These are phyloP conservation scores for Teratosphaeria viscida DNA, from an alignment of 2,329 filamentous ascomycete species.

Conservation along the genomic window DNA sequence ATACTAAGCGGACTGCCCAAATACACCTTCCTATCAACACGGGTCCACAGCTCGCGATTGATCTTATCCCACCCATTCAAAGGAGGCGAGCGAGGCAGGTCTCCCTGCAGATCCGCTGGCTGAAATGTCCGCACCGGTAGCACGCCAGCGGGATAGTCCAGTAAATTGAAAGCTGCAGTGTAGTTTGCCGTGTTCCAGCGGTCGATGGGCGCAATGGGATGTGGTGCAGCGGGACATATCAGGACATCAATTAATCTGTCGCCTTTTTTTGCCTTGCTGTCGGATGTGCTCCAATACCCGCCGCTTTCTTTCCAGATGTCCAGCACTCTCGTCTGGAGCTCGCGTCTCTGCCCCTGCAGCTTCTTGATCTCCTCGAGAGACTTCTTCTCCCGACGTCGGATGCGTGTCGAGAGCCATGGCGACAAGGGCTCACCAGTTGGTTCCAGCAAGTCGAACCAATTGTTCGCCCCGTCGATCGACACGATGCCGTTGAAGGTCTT, in stretches of 20 bases:
- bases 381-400: conserved; percentile 39
- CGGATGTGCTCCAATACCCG: conserved; percentile 21
- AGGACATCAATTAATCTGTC: conserved; percentile 44
- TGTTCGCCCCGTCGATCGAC: conserved; percentile 45
- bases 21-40: conserved; percentile 44
- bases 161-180: conserved; percentile 49
- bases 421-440: conserved; percentile 47
- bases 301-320: conserved; percentile 44
- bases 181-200: conserved; percentile 53
- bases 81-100: conserved; percentile 29
- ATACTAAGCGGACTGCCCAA: conserved; percentile 45
- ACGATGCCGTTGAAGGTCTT: conserved; percentile 49
- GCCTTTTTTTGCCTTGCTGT: conserved; percentile 6
- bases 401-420: conserved; percentile 46
- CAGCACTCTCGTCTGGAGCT: conserved; percentile 46
- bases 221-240: conserved; percentile 53
- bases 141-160: conserved; percentile 51
- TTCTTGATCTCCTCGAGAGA: conserved; percentile 40
- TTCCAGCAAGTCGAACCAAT: conserved; percentile 48
- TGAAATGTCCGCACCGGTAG: conserved; percentile 45
- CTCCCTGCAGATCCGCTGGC: conserved; percentile 40
- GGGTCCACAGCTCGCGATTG: conserved; percentile 48
- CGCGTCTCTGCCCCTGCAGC: conserved; percentile 42
- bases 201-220: conserved; percentile 53
- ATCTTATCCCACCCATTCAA: conserved; percentile 50